A percentile compares a stretch with the other conserved stretches of the same genome.
These are phyloP conservation scores for Nephelium lappaceum DNA, from an alignment of 345 rosid species.

Conservation along the genomic window DNA sequence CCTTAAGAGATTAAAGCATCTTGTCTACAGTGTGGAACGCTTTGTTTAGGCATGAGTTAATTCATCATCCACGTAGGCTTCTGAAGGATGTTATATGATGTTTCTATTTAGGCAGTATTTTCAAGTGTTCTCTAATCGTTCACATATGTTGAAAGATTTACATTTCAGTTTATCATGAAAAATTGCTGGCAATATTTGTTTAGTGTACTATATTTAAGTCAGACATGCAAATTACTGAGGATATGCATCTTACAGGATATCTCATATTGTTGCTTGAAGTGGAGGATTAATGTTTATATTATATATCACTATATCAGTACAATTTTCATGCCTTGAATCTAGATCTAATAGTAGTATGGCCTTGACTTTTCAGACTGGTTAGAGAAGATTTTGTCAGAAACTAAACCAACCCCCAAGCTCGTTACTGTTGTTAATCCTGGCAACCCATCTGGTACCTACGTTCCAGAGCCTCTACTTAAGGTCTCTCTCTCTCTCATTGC, in stretches of 20 bases:
- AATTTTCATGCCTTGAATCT: not conserved
- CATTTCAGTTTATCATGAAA: not conserved
- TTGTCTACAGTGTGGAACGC: not conserved
- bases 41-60: not conserved
- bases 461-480: conserved; percentile 87
- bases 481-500: conserved; percentile 32
- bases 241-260: not conserved
- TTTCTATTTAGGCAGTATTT: not conserved
- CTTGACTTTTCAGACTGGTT: conserved; percentile 72
- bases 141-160: not conserved
- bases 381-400: conserved; percentile 61
- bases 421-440: conserved; percentile 97
- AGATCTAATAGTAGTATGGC: conserved; percentile 17
- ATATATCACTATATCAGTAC: not conserved
- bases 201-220: not conserved
- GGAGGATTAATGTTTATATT: not conserved
- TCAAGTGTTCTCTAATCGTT: not conserved
- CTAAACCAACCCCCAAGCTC: conserved; percentile 84
- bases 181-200: not conserved
- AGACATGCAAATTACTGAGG: not conserved
- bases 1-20: not conserved
- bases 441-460: conserved; percentile 89
- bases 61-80: not conserved
- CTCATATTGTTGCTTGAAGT: not conserved
- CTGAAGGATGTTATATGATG: not conserved